Evolutionary conservation across 129 eudicot species (phyloP).

Genomic region (Helianthus annuus): DNA sequence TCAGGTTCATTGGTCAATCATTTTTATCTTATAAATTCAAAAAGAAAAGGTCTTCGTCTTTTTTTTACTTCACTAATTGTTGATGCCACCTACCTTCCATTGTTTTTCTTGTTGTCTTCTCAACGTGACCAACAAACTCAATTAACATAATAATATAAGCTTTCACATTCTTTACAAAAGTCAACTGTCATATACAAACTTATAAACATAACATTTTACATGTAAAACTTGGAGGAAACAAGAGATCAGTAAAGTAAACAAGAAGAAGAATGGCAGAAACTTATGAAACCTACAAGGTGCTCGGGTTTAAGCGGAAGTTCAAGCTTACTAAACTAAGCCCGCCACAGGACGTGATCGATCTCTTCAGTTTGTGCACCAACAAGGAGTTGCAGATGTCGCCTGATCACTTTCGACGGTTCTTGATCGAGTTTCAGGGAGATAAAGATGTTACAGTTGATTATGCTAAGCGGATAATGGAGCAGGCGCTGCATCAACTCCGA

Average conservation of each 20-base stretch:
- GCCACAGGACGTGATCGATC: constrained; percentile 65
- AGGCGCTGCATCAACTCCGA: constrained; percentile 45
- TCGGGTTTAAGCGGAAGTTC: constrained; percentile 75
- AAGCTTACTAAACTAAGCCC: constrained; percentile 62
- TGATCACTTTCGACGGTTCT: constrained; percentile 59
- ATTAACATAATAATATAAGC: not conserved
- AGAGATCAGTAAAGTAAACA: not conserved
- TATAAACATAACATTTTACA: not conserved
- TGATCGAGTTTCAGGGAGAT: constrained; percentile 69
- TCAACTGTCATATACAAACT: not conserved
- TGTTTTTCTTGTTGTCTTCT: not conserved
- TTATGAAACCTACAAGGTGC: constrained; percentile 59
- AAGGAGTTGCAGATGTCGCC: constrained; percentile 50
- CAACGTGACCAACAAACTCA: not conserved
- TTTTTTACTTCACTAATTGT: too few species aligned
- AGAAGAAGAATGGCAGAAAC: constrained; percentile 38
- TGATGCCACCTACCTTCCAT: not conserved
- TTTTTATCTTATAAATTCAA: too few species aligned
- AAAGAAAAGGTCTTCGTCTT: too few species aligned
- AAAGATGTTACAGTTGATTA: constrained; percentile 37
- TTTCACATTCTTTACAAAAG: not conserved
- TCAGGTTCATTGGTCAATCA: too few species aligned
- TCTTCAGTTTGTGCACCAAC: constrained; percentile 49
- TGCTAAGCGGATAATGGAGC: constrained; percentile 48
- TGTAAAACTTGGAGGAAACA: not conserved